These are phyloP conservation scores for Metarhizium guizhouense DNA, from an alignment of 2,329 filamentous ascomycete species.

Conservation along the genomic window DNA sequence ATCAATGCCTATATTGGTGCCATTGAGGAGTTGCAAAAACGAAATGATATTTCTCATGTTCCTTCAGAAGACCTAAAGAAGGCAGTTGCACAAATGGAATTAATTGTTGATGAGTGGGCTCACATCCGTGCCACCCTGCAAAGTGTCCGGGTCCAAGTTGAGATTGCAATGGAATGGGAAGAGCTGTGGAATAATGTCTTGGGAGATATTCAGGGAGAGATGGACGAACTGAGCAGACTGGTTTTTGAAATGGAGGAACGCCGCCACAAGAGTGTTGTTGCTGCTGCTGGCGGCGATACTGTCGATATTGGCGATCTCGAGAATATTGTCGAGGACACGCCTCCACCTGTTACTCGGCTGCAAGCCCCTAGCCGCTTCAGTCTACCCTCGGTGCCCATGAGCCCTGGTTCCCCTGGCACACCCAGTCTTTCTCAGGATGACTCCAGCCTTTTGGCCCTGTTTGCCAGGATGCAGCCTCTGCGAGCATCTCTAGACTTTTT, in stretches of 20 bases:
- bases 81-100: constrained; percentile 83
- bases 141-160: constrained; percentile 79
- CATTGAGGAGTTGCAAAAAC: constrained; percentile 83
- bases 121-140: constrained; percentile 71
- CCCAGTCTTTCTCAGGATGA: constrained; percentile 64
- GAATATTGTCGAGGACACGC: constrained; percentile 85
- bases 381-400: constrained; percentile 53
- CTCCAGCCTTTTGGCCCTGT: constrained; percentile 77
- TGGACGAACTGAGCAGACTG: constrained; percentile 65
- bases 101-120: constrained; percentile 75
- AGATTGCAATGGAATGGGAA: constrained; percentile 98
- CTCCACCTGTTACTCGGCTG: constrained; percentile 43
- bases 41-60: constrained; percentile 66
- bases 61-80: constrained; percentile 60
- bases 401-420: constrained; percentile 49
- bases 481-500: constrained; percentile 90
- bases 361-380: constrained; percentile 58
- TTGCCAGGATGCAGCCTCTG: constrained; percentile 90
- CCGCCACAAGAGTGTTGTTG: constrained; percentile 68
- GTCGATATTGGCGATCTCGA: constrained; percentile 82
- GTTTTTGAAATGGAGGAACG: constrained; percentile 99
- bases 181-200: constrained; percentile 92
- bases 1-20: constrained; percentile 88
- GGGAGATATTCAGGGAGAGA: constrained; percentile 85
- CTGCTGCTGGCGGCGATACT: constrained; percentile 50